Evolutionary conservation across 768 basidiomycete species (phyloP).

Genomic region (Hygrocybe coccinea): DNA sequence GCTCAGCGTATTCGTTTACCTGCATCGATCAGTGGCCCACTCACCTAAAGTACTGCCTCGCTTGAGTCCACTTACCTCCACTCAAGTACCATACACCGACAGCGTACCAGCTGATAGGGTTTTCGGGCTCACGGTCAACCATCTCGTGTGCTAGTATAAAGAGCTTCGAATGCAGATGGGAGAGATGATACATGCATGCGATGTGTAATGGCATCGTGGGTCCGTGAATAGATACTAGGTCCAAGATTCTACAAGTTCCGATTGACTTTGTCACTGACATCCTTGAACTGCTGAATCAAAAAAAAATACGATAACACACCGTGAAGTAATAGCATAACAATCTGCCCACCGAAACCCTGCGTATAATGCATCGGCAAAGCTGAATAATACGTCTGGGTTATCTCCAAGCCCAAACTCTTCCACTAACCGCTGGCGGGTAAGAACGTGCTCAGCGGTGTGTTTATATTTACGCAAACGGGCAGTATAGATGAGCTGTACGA

Average conservation of each 20-base stretch:
- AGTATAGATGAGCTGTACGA: slow-evolving; percentile 89
- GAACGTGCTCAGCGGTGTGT: slow-evolving; percentile 74
- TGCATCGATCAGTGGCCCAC: background rate
- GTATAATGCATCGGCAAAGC: slow-evolving; percentile 87
- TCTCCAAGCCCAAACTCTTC: slow-evolving; percentile 81
- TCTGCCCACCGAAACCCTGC: slow-evolving; percentile 89
- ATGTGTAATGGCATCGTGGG: slow-evolving; percentile 91
- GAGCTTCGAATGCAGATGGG: slow-evolving; percentile 84
- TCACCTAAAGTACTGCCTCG: slow-evolving; percentile 91
- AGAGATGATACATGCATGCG: slow-evolving; percentile 96
- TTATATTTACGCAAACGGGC: slow-evolving; percentile 88
- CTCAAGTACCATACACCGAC: slow-evolving; percentile 96
- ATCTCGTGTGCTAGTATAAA: slow-evolving; percentile 97
- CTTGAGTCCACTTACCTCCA: slow-evolving; percentile 82
- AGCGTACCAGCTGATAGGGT: slow-evolving; percentile 95
- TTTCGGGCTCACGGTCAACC: slow-evolving; percentile 90
- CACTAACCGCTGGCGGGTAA: slow-evolving; percentile 73
- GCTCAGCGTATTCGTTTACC: slow-evolving; percentile 11
- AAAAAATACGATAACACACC: slow-evolving; percentile 38
- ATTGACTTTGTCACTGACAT: background rate
- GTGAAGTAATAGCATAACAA: slow-evolving; percentile 81
- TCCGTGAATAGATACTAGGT: slow-evolving; percentile 78
- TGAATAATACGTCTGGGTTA: slow-evolving; percentile 89
- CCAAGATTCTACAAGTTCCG: slow-evolving; percentile 62
- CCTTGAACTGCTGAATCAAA: background rate